Conservation (phyloP, 768 basidiomycete genomes). For the Royoungia palumana region DNA sequence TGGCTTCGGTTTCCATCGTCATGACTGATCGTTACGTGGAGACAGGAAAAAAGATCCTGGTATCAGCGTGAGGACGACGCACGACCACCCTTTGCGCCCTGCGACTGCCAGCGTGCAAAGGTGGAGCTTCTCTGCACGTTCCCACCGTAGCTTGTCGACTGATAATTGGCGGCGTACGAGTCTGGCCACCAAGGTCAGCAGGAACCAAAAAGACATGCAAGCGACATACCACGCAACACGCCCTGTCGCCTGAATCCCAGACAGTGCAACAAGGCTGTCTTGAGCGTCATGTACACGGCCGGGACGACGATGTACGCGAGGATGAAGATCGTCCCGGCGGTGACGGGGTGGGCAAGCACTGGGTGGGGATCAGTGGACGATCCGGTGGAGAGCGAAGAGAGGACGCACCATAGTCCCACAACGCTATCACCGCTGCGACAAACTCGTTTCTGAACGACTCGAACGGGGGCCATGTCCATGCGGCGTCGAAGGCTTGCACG, state of each 20-base stretch:
- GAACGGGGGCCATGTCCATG: conserved; percentile 23
- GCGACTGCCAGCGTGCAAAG: conserved; percentile 12
- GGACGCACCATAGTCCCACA: conserved; percentile 16
- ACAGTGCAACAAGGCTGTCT: neutral
- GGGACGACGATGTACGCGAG: conserved; percentile 13
- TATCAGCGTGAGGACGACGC: neutral
- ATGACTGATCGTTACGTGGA: neutral
- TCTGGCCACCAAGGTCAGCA: neutral
- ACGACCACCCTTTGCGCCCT: neutral
- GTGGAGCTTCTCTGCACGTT: conserved; percentile 10
- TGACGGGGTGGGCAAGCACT: conserved; percentile 14
- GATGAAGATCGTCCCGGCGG: conserved; percentile 4
- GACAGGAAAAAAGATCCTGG: neutral
- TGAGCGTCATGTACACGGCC: neutral
- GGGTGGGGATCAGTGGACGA: too few species aligned
- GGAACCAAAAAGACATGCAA: neutral
- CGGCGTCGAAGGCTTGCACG: conserved; percentile 4
- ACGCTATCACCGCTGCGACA: conserved; percentile 3
- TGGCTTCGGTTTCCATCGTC: too few species aligned
- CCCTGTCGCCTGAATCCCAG: neutral
- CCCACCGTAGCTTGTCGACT: conserved; percentile 18
- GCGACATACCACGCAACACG: conserved; percentile 11
- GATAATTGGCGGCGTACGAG: conserved; percentile 17
- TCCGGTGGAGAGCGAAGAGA: too few species aligned
- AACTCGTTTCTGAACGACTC: conserved; percentile 20